These are phyloP conservation scores for Tetrapyrgos nigripes DNA, from an alignment of 1,284 basidiomycete genomes.

Conservation along the genomic window DNA sequence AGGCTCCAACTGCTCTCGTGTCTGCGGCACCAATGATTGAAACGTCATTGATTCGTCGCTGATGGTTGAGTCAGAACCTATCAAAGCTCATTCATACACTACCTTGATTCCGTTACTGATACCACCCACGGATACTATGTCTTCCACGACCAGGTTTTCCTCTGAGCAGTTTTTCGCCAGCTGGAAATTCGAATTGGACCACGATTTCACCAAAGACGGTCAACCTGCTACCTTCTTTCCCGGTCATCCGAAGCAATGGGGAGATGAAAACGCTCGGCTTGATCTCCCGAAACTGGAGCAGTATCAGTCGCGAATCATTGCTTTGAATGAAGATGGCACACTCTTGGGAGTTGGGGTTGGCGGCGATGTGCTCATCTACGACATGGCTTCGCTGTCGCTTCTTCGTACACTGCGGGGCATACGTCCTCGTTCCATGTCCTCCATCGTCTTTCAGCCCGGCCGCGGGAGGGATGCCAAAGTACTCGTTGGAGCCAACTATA, in stretches of 20 bases:
- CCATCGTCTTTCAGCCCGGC: no score
- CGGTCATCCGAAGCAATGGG: conserved; percentile 5
- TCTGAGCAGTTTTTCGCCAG: not conserved
- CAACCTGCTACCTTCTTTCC: not conserved
- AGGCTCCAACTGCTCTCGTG: no score
- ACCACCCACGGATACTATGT: no score
- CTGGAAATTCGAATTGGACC: not conserved
- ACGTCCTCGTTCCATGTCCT: no score
- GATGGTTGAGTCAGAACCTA: no score
- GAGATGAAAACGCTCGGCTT: not conserved
- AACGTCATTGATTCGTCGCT: no score
- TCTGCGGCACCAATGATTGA: no score
- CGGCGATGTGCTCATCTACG: conserved; percentile 6
- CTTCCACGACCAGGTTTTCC: not conserved
- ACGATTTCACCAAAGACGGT: conserved; percentile 3
- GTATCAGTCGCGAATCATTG: not conserved
- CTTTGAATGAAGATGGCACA: conserved; percentile 6
- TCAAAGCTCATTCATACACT: no score
- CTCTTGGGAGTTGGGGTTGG: conserved; percentile 3
- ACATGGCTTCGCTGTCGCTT: not conserved
- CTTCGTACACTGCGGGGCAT: not conserved
- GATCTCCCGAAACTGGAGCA: not conserved
- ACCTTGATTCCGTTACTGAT: no score
- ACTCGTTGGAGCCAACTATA: not conserved
- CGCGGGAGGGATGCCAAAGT: not conserved